These are phyloP conservation scores for Podaxis sp. DNA, from an alignment of 768 basidiomycete genomes.

Conservation along the genomic window DNA sequence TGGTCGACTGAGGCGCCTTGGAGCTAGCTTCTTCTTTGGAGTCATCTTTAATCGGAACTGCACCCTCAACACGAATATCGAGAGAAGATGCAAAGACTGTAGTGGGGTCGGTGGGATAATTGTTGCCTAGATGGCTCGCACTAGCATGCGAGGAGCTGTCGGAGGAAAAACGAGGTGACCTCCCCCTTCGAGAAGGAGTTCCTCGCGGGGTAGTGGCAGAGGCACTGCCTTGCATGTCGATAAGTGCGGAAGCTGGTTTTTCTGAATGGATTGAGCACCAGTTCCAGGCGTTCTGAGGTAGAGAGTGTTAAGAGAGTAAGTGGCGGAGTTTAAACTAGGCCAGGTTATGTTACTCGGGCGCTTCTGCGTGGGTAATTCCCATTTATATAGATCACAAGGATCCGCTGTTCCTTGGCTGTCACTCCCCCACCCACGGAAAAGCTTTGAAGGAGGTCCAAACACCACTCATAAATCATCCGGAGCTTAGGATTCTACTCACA, in stretches of 20 bases:
- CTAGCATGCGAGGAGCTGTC: conserved; percentile 49
- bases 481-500: neutral
- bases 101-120: conserved; percentile 49
- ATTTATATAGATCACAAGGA: conserved; percentile 24
- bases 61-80: conserved; percentile 76
- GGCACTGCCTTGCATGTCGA: conserved; percentile 45
- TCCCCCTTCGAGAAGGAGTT: conserved; percentile 61
- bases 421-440: conserved; percentile 15
- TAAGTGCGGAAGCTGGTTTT: conserved; percentile 34
- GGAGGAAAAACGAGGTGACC: conserved; percentile 55
- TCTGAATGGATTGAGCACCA: conserved; percentile 30
- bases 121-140: conserved; percentile 44
- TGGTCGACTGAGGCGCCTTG: conserved; percentile 37
- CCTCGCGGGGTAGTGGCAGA: conserved; percentile 52
- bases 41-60: conserved; percentile 58
- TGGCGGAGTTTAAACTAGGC: conserved; percentile 44
- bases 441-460: conserved; percentile 15
- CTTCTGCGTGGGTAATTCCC: conserved; percentile 47
- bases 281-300: conserved; percentile 42
- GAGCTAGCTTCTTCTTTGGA: conserved; percentile 33
- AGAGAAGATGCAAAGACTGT: conserved; percentile 66
- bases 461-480: neutral
- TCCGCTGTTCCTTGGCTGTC: conserved; percentile 18
- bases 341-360: conserved; percentile 44
- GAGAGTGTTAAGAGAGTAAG: conserved; percentile 41